Percentiles rank a stretch among this genome's conserved stretches.
These are phyloP conservation scores for Volutella citrinella DNA, from an alignment of 2,329 filamentous ascomycete species.

Conservation along the genomic window DNA sequence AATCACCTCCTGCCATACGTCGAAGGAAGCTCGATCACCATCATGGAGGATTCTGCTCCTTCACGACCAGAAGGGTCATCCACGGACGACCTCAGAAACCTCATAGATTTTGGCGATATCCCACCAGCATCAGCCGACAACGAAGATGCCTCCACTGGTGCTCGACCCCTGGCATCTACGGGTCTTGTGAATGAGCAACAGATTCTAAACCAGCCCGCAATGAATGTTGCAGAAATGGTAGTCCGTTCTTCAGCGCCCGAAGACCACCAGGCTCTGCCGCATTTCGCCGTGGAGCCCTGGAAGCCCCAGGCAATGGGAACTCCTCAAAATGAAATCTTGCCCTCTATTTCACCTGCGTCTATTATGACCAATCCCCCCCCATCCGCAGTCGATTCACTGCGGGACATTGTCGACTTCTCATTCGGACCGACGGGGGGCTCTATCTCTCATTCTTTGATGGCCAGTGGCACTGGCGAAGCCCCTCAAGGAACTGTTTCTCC, in stretches of 20 bases:
- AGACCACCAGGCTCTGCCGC: no score
- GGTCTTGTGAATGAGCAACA: slow-evolving; percentile 3
- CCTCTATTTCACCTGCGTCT: slow-evolving; percentile 25
- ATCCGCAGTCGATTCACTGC: slow-evolving; percentile 20
- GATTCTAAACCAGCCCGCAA: no score
- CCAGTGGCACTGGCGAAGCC: slow-evolving; percentile 15
- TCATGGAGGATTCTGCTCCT: slow-evolving; percentile 17
- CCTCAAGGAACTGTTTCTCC: slow-evolving; percentile 35
- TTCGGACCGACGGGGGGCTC: slow-evolving; percentile 16
- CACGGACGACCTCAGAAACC: slow-evolving; percentile 19
- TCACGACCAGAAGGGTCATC: slow-evolving; percentile 17
- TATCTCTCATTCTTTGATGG: slow-evolving; percentile 17
- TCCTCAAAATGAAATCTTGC: slow-evolving; percentile 16
- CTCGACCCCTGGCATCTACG: slow-evolving; percentile 4
- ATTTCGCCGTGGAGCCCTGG: slow-evolving; percentile 22
- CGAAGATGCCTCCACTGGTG: slow-evolving; percentile 9
- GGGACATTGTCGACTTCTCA: slow-evolving; percentile 15
- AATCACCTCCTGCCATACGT: neutral
- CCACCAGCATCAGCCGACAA: slow-evolving; percentile 12
- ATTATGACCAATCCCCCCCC: slow-evolving; percentile 20
- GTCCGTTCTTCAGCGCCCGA: slow-evolving; percentile 15
- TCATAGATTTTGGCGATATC: slow-evolving; percentile 21
- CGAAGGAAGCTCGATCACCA: neutral
- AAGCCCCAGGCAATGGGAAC: slow-evolving; percentile 21
- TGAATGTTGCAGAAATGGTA: slow-evolving; percentile 7